Evolutionary conservation across 2,329 filamentous ascomycete genomes (phyloP), one percentile per base, ranked within the genome.

Genomic region (Alternaria brassicicola): DNA sequence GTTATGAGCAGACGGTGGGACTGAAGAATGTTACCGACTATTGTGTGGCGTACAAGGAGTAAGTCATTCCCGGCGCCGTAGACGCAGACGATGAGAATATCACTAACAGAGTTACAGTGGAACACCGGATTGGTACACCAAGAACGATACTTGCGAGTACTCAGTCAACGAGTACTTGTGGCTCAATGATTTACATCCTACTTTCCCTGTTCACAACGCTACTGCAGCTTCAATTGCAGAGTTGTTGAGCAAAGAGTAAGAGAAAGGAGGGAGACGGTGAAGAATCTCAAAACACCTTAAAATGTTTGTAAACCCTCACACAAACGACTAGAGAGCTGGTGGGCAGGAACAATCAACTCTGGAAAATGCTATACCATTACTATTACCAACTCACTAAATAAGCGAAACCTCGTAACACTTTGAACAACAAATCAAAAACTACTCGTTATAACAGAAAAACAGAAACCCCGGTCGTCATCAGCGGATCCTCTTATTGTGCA

Each of bases 121-220:
- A 3, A 77, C 78, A 1, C 69, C 76, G 2, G 69, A 62, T 0
- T 77, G 75, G 72, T 76, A 79, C 51, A 76, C 76, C 1, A 73
- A 70, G n/a, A 64, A 76, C 38, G 56, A 69, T 17, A 79, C 77
- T 46, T 89, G 87, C 69, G 78, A 78, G 1, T 72, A 85, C 42
- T 77, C 84, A 0, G 85, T 88, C 3, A 84, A 88, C 67, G 76
- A 88, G 74, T 89, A 88, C 69, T 83, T 89, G 65, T 89, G 86
- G 87, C 76, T 88, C 28, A 88, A 89, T 65, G 79, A 73, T 36
- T 71, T 89, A 62, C 87, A 89, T 68, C 87, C 87, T n/a, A 89
- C 86, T 0, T 86, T 84, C 68, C 82, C 85, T 0, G 82, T 88
- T 52, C 86, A 89, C 62, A 84, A 88, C 50, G 83, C 83, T 6